Evolutionary conservation across 306 rosid genomes (phyloP).

Genomic region (Acacia confusa): DNA sequence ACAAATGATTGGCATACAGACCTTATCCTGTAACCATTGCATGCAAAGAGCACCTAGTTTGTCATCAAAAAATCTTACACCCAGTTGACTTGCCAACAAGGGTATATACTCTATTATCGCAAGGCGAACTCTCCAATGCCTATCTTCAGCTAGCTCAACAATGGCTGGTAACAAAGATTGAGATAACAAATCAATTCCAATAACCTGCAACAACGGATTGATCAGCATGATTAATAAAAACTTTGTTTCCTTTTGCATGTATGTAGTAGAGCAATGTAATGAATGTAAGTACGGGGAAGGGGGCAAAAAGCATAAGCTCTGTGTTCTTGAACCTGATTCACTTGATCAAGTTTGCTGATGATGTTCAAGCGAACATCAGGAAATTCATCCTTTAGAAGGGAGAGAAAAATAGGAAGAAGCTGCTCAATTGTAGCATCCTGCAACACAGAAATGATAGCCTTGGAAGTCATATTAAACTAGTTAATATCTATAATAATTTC

Average conservation of each 20-base stretch:
- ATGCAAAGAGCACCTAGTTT: slow-evolving; percentile 97
- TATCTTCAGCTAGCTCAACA: slow-evolving; percentile 98
- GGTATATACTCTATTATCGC: slow-evolving; percentile 98
- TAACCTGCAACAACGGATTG: slow-evolving; percentile 60
- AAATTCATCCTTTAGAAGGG: slow-evolving; percentile 94
- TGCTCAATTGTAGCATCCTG: slow-evolving; percentile 98
- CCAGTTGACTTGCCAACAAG: slow-evolving; percentile 91
- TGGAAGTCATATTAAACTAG: slow-evolving; percentile 25
- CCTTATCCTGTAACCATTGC: slow-evolving; percentile 99
- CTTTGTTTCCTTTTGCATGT: neutral
- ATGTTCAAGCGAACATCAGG: slow-evolving; percentile 97
- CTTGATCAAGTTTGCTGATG: slow-evolving; percentile 99
- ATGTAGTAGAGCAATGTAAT: slow-evolving; percentile 4
- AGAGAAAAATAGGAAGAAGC: slow-evolving; percentile 97
- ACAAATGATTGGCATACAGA: slow-evolving; percentile 35
- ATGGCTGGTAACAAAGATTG: slow-evolving; percentile 97
- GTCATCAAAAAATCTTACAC: slow-evolving; percentile 94
- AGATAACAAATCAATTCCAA: slow-evolving; percentile 92
- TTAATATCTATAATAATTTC: slow-evolving; percentile 11
- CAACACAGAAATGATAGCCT: slow-evolving; percentile 35
- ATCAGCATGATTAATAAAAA: slow-evolving; percentile 21
- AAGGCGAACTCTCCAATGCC: slow-evolving; percentile 98
- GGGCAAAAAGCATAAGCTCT: slow-evolving; percentile 5
- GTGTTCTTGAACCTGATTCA: slow-evolving; percentile 69
- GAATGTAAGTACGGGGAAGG: neutral